Evolutionary conservation across 768 basidiomycete genomes (phyloP), one percentile per base, ranked within the genome.

Genomic region (Termitomyces sp.): DNA sequence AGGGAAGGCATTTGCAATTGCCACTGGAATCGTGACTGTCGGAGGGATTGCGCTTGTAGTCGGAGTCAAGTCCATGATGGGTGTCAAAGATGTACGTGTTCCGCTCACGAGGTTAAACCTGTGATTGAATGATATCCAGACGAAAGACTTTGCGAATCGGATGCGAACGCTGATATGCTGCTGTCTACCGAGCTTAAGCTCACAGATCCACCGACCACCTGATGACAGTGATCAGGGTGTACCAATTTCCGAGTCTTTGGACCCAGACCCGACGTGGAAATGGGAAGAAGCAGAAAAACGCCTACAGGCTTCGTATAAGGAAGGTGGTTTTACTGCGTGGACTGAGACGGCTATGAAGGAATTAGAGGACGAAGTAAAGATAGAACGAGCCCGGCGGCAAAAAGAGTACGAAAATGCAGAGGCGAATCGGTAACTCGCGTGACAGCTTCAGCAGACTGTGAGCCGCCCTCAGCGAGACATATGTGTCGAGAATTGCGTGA

Each of bases 1-100:
- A 1, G 72, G 81, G 5, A 87, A 87, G 63, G 89, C 88, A 0
- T 84, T 91, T 43, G 74, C 79, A 3, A 77, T 89, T 44, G 87
- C 89, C 4, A 90, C 89, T 0, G 66, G 79, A 10, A 65, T 87
- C 36, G 88, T 89, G 28, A 64, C 77, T 0, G 69, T 77, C 3
- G 74, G 80, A 28, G 86, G 81, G 0, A 68, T 75, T 5, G 72
- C 68, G 0, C 69, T 81, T 5, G 71, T 83, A 3, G 78, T 74
- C 64, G 78, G 79, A 1, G 75, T 88, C 32, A 81, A 84, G 69
- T 68, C 72, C 13, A 73, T 74, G 48, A 69, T 88, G 55, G 84
- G 82, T 35, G 81, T 88, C 1, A 67, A 77, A 63, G 75, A 84
- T 64, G 88, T 89, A 61, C 58, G 83, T 75, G 59, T 46, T 56